A percentile compares a stretch with the other conserved stretches of the same genome.
Conservation (phyloP, 2,329 filamentous ascomycete species). For the Fusarium transvaalense region DNA sequence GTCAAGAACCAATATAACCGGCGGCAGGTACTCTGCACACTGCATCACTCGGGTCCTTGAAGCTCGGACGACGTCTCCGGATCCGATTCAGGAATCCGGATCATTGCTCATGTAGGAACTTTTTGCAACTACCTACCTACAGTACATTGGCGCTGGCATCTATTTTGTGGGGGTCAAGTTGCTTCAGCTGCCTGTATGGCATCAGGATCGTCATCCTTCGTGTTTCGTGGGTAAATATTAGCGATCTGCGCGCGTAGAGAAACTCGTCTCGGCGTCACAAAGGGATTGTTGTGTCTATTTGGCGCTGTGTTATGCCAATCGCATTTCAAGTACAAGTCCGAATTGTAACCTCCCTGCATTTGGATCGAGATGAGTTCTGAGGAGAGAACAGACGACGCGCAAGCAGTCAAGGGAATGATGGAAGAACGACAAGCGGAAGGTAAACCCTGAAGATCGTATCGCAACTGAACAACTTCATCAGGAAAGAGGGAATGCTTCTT, state of each 20-base stretch:
- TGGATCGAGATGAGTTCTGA: constrained; percentile 17
- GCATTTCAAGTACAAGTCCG: constrained; percentile 2
- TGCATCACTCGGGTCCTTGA: not conserved
- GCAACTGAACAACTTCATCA: not conserved
- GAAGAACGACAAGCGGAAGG: not conserved
- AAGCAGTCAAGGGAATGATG: constrained; percentile 1
- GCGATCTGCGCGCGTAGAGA: constrained; percentile 3
- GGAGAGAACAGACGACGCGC: not conserved
- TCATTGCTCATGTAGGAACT: constrained; percentile 7
- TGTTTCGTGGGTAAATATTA: constrained; percentile 5
- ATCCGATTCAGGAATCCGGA: constrained; percentile 4
- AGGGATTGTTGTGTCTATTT: not conserved
- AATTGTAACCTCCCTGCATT: constrained; percentile 8
- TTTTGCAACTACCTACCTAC: not conserved
- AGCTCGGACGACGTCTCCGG: constrained; percentile 9
- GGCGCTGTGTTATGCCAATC: not conserved
- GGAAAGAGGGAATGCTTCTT: constrained; percentile 10
- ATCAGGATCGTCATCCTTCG: constrained; percentile 12
- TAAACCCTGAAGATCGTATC: not conserved
- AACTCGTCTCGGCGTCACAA: not conserved
- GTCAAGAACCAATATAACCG: constrained; percentile 7
- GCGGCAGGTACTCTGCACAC: constrained; percentile 7
- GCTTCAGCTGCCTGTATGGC: constrained; percentile 2
- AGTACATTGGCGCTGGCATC: not conserved
- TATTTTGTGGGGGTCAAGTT: constrained; percentile 3